Conservation (phyloP, 352 stramenopile genomes). For the Phytophthora cactorum region DNA sequence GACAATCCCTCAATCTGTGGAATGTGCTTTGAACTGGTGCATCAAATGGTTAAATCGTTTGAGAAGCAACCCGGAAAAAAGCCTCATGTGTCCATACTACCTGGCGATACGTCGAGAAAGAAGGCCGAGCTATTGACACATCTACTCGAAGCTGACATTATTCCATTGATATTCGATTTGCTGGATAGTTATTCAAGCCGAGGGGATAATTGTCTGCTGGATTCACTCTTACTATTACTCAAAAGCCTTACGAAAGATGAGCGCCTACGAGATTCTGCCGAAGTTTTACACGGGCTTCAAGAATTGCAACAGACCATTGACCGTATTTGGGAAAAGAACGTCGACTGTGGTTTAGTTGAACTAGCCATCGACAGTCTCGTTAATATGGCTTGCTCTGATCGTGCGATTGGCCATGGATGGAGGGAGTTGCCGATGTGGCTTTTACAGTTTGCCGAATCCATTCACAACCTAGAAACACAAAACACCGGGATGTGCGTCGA, state of each 20-base stretch:
- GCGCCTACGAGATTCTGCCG: constrained; percentile 30
- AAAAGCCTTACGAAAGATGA: constrained; percentile 44
- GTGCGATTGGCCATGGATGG: constrained; percentile 34
- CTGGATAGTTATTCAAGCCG: constrained; percentile 30
- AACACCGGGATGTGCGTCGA: constrained; percentile 36
- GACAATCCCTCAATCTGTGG: constrained; percentile 20
- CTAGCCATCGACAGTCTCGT: constrained; percentile 51
- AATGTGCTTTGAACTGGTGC: constrained; percentile 26
- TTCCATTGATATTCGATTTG: constrained; percentile 35
- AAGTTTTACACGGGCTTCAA: constrained; percentile 35
- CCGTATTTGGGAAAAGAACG: constrained; percentile 27
- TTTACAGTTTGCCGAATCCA: constrained; percentile 30
- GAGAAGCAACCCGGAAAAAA: not conserved
- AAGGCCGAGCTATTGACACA: constrained; percentile 28
- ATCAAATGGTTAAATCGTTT: constrained; percentile 23
- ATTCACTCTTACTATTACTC: constrained; percentile 38
- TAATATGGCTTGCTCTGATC: constrained; percentile 50
- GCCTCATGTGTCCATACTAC: not conserved
- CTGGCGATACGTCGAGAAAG: not conserved
- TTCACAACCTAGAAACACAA: constrained; percentile 26
- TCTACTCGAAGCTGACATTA: constrained; percentile 28
- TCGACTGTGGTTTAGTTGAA: constrained; percentile 38
- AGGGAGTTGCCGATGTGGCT: constrained; percentile 41
- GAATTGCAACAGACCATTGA: constrained; percentile 41
- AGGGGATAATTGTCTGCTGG: constrained; percentile 20